These are phyloP conservation scores for Aspergillus texensis DNA, from an alignment of 2,329 filamentous ascomycete species.

Conservation along the genomic window DNA sequence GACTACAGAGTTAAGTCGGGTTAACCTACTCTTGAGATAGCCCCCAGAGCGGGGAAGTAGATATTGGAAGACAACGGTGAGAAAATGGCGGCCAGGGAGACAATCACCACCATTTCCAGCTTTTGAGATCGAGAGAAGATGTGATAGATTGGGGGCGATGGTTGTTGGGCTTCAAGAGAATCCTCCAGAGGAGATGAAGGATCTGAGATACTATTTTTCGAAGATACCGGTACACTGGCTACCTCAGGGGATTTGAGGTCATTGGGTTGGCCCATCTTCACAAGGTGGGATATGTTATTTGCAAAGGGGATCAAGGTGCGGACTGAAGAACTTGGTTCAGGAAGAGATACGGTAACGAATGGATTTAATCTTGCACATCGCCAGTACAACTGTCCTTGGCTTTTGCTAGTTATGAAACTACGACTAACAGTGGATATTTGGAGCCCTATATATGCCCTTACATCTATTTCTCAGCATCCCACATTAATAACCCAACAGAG, in stretches of 20 bases:
- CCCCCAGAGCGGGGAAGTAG: constrained; percentile 48
- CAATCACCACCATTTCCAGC: background rate
- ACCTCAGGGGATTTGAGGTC: background rate
- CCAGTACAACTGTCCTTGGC: background rate
- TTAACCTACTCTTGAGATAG: constrained; percentile 19
- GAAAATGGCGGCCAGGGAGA: constrained; percentile 20
- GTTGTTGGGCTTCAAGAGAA: background rate
- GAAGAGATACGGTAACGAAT: too few species aligned
- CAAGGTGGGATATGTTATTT: background rate
- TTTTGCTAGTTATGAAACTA: background rate
- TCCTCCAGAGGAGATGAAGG: background rate
- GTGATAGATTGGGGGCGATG: background rate
- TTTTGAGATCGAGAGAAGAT: background rate
- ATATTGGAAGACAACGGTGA: constrained; percentile 50
- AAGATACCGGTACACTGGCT: background rate
- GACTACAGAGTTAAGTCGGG: background rate
- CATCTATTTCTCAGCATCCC: background rate
- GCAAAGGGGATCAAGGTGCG: background rate
- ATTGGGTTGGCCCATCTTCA: background rate
- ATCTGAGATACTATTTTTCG: background rate
- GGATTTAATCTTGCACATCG: background rate
- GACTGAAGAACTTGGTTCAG: background rate
- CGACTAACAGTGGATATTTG: too few species aligned
- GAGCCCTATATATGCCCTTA: background rate
- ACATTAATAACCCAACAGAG: background rate